These are phyloP conservation scores for Saccharomyces paradoxus DNA, from an alignment of 805 yeast species.

Conservation along the genomic window DNA sequence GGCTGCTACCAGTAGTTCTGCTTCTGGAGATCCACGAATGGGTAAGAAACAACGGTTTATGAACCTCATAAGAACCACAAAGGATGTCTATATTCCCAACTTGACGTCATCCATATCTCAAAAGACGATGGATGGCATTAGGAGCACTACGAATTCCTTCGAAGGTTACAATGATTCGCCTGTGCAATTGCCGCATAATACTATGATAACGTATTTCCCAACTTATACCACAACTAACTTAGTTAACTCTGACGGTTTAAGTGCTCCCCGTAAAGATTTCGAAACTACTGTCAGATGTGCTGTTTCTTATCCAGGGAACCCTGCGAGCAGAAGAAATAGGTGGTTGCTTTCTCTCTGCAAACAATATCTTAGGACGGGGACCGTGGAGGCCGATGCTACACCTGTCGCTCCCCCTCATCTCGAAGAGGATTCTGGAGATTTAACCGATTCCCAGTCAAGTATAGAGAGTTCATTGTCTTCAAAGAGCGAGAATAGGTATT, in stretches of 20 bases:
- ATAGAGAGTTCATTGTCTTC: neutral
- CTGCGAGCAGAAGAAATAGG: slow-evolving; percentile 60
- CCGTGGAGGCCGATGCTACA: slow-evolving; percentile 1
- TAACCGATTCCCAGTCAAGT: neutral
- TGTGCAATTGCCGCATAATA: slow-evolving; percentile 42
- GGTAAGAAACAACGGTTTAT: slow-evolving; percentile 39
- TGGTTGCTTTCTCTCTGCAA: slow-evolving; percentile 60
- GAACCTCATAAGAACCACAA: slow-evolving; percentile 47
- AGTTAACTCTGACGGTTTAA: slow-evolving; percentile 3
- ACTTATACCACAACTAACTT: slow-evolving; percentile 38
- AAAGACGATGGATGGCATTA: slow-evolving; percentile 39
- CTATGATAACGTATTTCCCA: slow-evolving; percentile 53
- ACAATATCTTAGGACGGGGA: slow-evolving; percentile 33
- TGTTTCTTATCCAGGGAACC: slow-evolving; percentile 54
- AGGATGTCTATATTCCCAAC: slow-evolving; percentile 50
- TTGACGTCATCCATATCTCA: slow-evolving; percentile 41
- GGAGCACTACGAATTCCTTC: slow-evolving; percentile 10
- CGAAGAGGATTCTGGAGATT: neutral
- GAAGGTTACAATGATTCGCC: slow-evolving; percentile 1
- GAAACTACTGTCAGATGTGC: slow-evolving; percentile 66
- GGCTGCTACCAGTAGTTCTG: slow-evolving; percentile 18
- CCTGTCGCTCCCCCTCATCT: neutral
- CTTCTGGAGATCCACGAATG: slow-evolving; percentile 21
- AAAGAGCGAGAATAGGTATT: neutral
- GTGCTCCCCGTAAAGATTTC: slow-evolving; percentile 23